These are phyloP conservation scores for Phialophora chinensis DNA, from an alignment of 2,329 filamentous ascomycete species.

Conservation along the genomic window DNA sequence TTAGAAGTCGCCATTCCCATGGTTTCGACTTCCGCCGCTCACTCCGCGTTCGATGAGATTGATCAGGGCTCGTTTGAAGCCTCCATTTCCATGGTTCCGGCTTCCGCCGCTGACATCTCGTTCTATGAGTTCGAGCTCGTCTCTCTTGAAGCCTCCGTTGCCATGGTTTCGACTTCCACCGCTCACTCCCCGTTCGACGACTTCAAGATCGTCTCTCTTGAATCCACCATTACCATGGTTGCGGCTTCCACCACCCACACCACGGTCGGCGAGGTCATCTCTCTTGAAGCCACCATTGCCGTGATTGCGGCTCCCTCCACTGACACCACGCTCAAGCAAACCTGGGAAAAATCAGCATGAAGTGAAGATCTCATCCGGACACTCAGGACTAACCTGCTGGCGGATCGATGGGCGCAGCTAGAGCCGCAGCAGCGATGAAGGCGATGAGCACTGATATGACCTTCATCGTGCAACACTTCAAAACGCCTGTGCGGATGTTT, in stretches of 20 bases:
- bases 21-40: background rate
- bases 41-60: background rate
- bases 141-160: constrained; percentile 5
- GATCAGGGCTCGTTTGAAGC: background rate
- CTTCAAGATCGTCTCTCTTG: constrained; percentile 1
- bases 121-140: background rate
- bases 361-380: background rate
- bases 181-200: background rate
- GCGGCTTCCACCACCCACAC: background rate
- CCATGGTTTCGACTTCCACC: background rate
- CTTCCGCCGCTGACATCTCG: background rate
- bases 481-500: background rate
- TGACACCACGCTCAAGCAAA: background rate
- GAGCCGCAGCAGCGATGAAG: constrained; percentile 5
- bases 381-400: background rate
- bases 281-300: constrained; percentile 11
- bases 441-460: constrained; percentile 2
- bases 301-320: background rate
- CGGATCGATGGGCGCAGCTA: constrained; percentile 12
- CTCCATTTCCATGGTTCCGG: background rate
- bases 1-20: constrained; percentile 3
- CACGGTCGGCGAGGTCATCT: background rate
- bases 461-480: background rate
- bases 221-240: background rate
- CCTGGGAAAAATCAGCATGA: too few relatives aligned